A percentile compares a stretch with the other conserved stretches of the same genome.
phyloP scores from a whole-genome alignment of 169 alveolate species.

The Babesia divergens region DNA sequence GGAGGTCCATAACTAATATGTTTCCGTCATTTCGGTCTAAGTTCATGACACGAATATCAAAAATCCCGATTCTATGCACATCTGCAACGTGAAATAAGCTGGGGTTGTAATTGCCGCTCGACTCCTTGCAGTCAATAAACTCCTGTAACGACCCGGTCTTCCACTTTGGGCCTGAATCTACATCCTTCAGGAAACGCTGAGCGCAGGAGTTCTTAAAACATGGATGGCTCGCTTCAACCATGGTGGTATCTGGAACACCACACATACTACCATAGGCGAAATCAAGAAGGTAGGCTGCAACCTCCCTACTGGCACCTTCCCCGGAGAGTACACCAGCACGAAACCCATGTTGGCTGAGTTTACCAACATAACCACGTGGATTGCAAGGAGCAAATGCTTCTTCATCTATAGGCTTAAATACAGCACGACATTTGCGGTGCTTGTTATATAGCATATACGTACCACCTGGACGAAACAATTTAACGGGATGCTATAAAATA shows the following conservation, averaged over 20 bases:
- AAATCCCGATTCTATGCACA: conserved; percentile 93
- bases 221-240: conserved; percentile 95
- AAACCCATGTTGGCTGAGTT: conserved; percentile 90
- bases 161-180: conserved; percentile 73
- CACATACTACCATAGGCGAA: conserved; percentile 80
- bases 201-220: conserved; percentile 82
- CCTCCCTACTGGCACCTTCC: conserved; percentile 97
- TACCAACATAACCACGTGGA: conserved; percentile 94
- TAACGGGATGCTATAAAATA: neutral
- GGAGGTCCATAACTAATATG: conserved; percentile 85
- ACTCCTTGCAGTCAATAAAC: conserved; percentile 86
- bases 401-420: conserved; percentile 97
- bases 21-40: conserved; percentile 98
- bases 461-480: conserved; percentile 82
- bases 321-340: conserved; percentile 94
- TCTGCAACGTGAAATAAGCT: conserved; percentile 90
- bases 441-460: conserved; percentile 90
- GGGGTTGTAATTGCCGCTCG: conserved; percentile 92
- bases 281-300: conserved; percentile 96
- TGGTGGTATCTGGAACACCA: conserved; percentile 95
- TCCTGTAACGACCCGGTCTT: conserved; percentile 87
- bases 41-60: conserved; percentile 95
- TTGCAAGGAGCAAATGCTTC: conserved; percentile 98
- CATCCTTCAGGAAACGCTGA: conserved; percentile 52
- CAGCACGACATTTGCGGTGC: conserved; percentile 86